Base-by-base conservation (phyloP, 2,329 filamentous ascomycete genomes). In the Venturia aucupariae region DNA sequence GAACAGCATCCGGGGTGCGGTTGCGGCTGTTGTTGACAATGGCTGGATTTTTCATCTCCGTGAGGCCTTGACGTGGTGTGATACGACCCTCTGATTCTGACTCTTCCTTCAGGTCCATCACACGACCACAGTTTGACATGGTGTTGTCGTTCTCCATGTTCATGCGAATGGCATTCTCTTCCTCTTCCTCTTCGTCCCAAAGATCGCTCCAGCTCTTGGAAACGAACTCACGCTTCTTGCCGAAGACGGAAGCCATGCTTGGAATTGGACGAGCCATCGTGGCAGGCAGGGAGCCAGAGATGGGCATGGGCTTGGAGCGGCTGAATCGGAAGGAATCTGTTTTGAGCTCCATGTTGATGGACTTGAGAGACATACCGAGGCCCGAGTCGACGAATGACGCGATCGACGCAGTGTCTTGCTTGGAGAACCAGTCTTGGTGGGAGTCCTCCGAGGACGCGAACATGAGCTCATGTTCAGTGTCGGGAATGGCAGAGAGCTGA, bases 201-300 rank as follows among this genome's bases (percentile, higher is more conserved):
- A 97, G 86, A 75, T 99, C 94, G 72, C 92, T 96, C 94, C 94
- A 99, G 81, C 94, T 97, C 87, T 97, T 97, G 65, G 94, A 96
- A 60, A 95, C 90, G 60, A 84, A 80, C 57, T 93, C 89, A 67
- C 86, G 84, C 73, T 89, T 86, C 72, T 86, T 86, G 62, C 90
- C 90, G 73, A 96, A 93, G 61, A 93, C 85, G 72, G 88, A 84
- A 4, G 90, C 86, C 82, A 93, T 87, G 67, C 90, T 87, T 63
- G 84, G 81, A 69, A 87, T 80, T 48, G 84, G 83, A 73, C 82
- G 78, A 70, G 79, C 72, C 67, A 85, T 81, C 69, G 84, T 84
- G 66, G 74, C 79, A 0, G 90, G 88, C 72, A 94, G 86, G 17
- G 89, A 89, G 76, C 92, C 90, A 67, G 84, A 86, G 73, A 94